Conservation (phyloP, 2,329 filamentous ascomycete genomes). For the Grosmannia penicillata region DNA sequence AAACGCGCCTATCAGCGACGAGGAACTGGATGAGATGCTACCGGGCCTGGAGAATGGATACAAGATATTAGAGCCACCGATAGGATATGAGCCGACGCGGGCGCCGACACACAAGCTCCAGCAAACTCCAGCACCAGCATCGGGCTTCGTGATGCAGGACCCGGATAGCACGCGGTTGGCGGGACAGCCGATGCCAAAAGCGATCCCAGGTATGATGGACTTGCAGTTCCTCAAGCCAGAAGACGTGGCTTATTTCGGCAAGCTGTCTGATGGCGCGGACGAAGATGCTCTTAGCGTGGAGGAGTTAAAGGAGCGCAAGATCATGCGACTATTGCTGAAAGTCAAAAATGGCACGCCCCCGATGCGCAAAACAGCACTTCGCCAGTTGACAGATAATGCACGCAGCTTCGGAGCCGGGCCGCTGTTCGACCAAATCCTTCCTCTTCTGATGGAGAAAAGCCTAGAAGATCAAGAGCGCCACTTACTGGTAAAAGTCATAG, state of each 20-base stretch:
- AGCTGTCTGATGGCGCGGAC: constrained; percentile 85
- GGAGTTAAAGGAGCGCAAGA: constrained; percentile 94
- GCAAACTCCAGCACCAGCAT: constrained; percentile 58
- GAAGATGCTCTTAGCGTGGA: constrained; percentile 88
- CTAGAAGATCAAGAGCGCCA: constrained; percentile 96
- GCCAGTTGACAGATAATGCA: constrained; percentile 95
- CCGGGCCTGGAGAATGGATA: constrained; percentile 83
- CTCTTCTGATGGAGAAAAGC: constrained; percentile 94
- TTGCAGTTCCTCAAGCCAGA: constrained; percentile 97
- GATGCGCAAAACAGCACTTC: constrained; percentile 94
- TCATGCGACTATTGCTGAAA: constrained; percentile 91
- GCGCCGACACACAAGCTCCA: constrained; percentile 62
- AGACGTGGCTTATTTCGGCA: constrained; percentile 97
- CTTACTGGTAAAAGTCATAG: constrained; percentile 96
- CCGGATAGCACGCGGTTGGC: constrained; percentile 69
- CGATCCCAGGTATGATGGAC: constrained; percentile 91
- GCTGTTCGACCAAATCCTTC: constrained; percentile 93
- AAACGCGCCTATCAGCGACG: constrained; percentile 74
- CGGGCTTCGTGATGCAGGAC: constrained; percentile 96
- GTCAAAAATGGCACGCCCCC: constrained; percentile 98
- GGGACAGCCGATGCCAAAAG: constrained; percentile 83
- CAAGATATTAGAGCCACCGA: constrained; percentile 78
- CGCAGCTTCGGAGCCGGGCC: constrained; percentile 88
- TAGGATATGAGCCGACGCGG: constrained; percentile 76
- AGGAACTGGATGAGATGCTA: constrained; percentile 84